Percentiles rank a stretch among this genome's conserved stretches.
Evolutionary conservation across 805 yeast genomes (phyloP).

Genomic region (Spathaspora sp.): DNA sequence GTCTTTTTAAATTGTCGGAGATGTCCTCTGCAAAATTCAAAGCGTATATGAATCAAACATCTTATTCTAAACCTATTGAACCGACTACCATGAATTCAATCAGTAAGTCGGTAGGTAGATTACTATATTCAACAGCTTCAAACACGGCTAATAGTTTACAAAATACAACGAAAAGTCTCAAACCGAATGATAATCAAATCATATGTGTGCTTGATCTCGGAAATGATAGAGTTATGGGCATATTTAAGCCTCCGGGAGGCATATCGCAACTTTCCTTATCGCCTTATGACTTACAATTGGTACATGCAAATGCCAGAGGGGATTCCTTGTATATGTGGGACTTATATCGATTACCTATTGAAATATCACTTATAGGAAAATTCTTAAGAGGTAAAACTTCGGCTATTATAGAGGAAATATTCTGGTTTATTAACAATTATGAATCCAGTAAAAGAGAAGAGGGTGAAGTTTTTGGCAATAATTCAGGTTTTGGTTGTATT

Average conservation of each 20-base stretch:
- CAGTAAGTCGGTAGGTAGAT: slow-evolving; percentile 28
- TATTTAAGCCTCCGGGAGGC: slow-evolving; percentile 60
- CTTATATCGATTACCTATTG: slow-evolving; percentile 45
- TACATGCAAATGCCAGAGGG: slow-evolving; percentile 55
- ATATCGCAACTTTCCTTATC: slow-evolving; percentile 58
- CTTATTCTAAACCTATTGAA: slow-evolving; percentile 5
- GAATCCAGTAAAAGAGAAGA: slow-evolving; percentile 10
- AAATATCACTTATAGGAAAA: slow-evolving; percentile 53
- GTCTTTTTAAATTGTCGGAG: slow-evolving; percentile 45
- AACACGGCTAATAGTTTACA: slow-evolving; percentile 22
- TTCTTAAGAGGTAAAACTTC: slow-evolving; percentile 62
- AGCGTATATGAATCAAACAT: slow-evolving; percentile 25
- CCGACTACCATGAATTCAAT: slow-evolving; percentile 20
- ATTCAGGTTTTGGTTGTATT: slow-evolving; percentile 47
- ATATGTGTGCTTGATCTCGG: slow-evolving; percentile 47
- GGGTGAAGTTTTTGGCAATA: slow-evolving; percentile 16
- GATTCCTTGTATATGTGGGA: slow-evolving; percentile 67
- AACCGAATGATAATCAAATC: slow-evolving; percentile 31
- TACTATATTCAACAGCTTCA: slow-evolving; percentile 32
- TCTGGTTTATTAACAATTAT: slow-evolving; percentile 49
- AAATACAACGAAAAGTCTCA: slow-evolving; percentile 15
- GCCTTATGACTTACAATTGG: slow-evolving; percentile 55
- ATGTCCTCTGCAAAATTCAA: slow-evolving; percentile 36
- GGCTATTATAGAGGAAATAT: slow-evolving; percentile 45
- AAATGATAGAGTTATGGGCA: slow-evolving; percentile 32